Conservation (phyloP, 495 filamentous ascomycete species). For the Penicillium desertorum region DNA sequence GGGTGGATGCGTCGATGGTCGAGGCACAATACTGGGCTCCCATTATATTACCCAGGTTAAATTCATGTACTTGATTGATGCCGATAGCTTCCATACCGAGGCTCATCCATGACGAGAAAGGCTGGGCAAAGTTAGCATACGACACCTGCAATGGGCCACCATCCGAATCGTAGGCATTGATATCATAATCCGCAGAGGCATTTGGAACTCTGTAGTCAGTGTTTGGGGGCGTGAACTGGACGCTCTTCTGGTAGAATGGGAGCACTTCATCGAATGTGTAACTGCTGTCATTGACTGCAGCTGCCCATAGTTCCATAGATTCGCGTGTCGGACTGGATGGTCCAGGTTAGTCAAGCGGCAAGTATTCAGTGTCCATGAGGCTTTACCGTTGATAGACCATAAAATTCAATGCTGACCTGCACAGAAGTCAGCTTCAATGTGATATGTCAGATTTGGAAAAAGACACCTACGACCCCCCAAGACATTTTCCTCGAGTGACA, state of each 20-base stretch:
- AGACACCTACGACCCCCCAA: constrained; percentile 35
- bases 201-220: constrained; percentile 34
- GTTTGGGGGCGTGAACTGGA: constrained; percentile 53
- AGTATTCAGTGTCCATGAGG: background rate
- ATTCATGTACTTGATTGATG: constrained; percentile 33
- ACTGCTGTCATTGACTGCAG: constrained; percentile 52
- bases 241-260: constrained; percentile 54
- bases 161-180: constrained; percentile 26
- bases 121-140: constrained; percentile 48
- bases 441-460: background rate
- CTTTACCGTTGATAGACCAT: constrained; percentile 46
- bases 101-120: constrained; percentile 45
- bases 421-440: background rate
- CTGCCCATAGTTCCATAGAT: constrained; percentile 56
- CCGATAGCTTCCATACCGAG: constrained; percentile 41
- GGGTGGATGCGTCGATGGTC: constrained; percentile 37
- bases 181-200: constrained; percentile 46
- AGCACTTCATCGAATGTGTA: constrained; percentile 55
- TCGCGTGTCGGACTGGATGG: constrained; percentile 35
- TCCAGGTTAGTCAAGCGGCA: background rate
- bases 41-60: constrained; percentile 42
- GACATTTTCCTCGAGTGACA: constrained; percentile 38
- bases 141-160: constrained; percentile 52
- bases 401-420: constrained; percentile 47
- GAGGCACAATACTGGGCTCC: constrained; percentile 40